Conservation (phyloP, 2,329 filamentous ascomycete genomes). For the Apiospora phragmitis region DNA sequence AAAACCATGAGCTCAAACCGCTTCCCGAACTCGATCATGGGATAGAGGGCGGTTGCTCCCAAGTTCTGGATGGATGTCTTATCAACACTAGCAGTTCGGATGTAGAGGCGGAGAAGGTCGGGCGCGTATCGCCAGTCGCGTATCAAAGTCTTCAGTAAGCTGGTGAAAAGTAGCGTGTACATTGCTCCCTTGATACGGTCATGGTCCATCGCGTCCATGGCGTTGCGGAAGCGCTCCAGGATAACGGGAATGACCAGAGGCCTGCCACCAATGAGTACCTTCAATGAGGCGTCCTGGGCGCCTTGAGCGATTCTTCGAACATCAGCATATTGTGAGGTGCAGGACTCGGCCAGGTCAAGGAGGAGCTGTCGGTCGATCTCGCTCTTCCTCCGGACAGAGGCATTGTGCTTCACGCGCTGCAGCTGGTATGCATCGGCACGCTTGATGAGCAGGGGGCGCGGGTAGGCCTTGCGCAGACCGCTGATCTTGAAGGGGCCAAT, state of each 20-base stretch:
- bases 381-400: constrained; percentile 82
- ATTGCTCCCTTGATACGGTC: constrained; percentile 93
- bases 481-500: constrained; percentile 93
- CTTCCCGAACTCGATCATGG: constrained; percentile 89
- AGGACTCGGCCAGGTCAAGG: constrained; percentile 85
- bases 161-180: constrained; percentile 88
- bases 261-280: constrained; percentile 84
- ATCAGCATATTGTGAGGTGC: constrained; percentile 89
- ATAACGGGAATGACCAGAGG: constrained; percentile 89
- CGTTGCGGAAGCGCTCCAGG: constrained; percentile 73
- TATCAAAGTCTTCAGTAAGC: constrained; percentile 81
- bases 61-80: constrained; percentile 93
- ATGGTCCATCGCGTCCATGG: constrained; percentile 78
- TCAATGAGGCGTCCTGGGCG: constrained; percentile 89
- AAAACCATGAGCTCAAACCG: constrained; percentile 85
- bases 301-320: constrained; percentile 92
- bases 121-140: constrained; percentile 96
- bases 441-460: constrained; percentile 86
- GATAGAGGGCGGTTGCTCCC: constrained; percentile 77
- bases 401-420: constrained; percentile 91
- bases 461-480: constrained; percentile 88
- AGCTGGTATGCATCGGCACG: constrained; percentile 93
- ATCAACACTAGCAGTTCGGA: constrained; percentile 85
- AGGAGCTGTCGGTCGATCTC: constrained; percentile 85
- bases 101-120: constrained; percentile 84